phyloP scores from a whole-genome alignment of 225 moss, liverwort and hornwort genomes.

The Asterella californica region DNA sequence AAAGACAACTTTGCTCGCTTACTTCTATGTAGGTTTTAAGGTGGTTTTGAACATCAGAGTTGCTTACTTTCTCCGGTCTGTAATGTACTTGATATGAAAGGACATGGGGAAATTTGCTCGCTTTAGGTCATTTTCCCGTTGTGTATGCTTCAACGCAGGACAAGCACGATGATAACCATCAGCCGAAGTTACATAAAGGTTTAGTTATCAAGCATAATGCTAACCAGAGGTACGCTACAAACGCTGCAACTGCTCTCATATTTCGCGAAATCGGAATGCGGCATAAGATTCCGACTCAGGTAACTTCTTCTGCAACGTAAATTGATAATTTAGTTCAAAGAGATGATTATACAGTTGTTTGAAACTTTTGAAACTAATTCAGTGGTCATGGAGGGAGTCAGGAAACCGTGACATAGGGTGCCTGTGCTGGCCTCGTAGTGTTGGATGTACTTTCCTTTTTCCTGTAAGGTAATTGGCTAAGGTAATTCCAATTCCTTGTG shows the following conservation, averaged over 20 bases:
- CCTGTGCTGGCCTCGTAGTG: background rate
- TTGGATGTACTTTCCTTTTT: background rate
- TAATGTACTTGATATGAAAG: background rate
- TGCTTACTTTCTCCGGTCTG: background rate
- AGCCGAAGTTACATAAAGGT: conserved; percentile 91
- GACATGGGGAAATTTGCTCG: background rate
- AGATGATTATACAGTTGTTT: background rate
- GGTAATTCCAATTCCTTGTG: too few relatives aligned
- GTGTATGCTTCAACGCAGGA: conserved; percentile 46
- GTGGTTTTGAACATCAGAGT: background rate
- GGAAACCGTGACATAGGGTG: background rate
- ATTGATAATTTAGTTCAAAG: too few relatives aligned
- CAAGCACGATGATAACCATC: conserved; percentile 95
- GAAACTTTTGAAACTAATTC: background rate
- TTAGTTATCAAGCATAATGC: conserved; percentile 92
- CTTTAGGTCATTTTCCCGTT: background rate
- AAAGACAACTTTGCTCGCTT: background rate
- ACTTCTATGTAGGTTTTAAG: too few relatives aligned
- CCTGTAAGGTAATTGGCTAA: background rate
- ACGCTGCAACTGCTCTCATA: conserved; percentile 76
- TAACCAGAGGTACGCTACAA: conserved; percentile 92
- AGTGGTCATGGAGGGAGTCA: background rate
- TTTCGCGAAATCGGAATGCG: conserved; percentile 78
- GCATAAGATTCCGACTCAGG: conserved; percentile 79
- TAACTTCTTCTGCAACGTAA: conserved; percentile 7